These are phyloP conservation scores for Pyrenochaeta sp. DNA, from an alignment of 2,329 filamentous ascomycete genomes.

Conservation along the genomic window DNA sequence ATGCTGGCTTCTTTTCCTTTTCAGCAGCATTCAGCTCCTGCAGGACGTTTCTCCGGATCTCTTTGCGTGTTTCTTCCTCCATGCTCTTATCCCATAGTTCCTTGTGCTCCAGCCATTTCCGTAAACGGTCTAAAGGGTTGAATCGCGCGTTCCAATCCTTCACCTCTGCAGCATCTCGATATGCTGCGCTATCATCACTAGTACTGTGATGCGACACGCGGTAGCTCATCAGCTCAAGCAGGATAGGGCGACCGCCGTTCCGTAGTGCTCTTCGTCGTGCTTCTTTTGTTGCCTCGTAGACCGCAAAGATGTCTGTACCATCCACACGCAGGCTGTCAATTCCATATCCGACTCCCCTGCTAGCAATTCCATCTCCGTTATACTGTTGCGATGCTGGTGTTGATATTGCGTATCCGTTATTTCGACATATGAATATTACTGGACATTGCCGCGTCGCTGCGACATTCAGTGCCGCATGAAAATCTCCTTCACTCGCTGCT, in stretches of 20 bases:
- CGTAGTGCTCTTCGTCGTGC: constrained; percentile 80
- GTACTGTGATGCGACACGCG: constrained; percentile 98
- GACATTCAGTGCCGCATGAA: constrained; percentile 90
- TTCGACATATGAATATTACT: constrained; percentile 87
- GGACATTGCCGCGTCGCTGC: constrained; percentile 88
- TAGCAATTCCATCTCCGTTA: constrained; percentile 88
- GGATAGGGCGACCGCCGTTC: constrained; percentile 79
- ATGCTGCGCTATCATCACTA: constrained; percentile 95
- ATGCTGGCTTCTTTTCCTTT: constrained; percentile 77
- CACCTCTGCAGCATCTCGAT: constrained; percentile 90
- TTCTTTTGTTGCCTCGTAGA: constrained; percentile 78
- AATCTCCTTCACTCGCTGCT: constrained; percentile 91
- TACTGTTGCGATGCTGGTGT: constrained; percentile 92
- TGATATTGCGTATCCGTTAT: constrained; percentile 91
- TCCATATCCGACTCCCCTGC: constrained; percentile 84
- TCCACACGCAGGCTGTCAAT: constrained; percentile 92
- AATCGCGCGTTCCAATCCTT: constrained; percentile 92
- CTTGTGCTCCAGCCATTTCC: constrained; percentile 89
- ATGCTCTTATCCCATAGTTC: constrained; percentile 84
- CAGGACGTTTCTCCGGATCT: constrained; percentile 77
- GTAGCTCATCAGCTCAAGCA: constrained; percentile 97
- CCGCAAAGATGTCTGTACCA: constrained; percentile 91
- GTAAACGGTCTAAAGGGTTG: constrained; percentile 82
- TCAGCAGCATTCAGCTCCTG: constrained; percentile 85
- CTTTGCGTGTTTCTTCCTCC: constrained; percentile 75